These are phyloP conservation scores for Planoprotostelium fungivorum DNA, from an alignment of 78 protist genomes.

Conservation along the genomic window DNA sequence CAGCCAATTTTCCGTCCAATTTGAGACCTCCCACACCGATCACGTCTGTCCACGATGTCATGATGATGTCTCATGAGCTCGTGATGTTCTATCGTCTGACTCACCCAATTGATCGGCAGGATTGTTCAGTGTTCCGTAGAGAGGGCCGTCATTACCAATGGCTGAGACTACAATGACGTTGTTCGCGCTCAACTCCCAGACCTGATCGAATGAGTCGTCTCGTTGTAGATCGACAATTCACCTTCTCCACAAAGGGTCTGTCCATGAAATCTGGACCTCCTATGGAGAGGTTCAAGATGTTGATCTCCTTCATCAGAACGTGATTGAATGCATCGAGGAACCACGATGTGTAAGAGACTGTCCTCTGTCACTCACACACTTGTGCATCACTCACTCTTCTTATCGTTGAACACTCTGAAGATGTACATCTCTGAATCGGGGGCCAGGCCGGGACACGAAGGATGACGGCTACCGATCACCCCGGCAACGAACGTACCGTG, in stretches of 20 bases:
- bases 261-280: slow-evolving; percentile 96
- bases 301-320: slow-evolving; percentile 61
- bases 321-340: slow-evolving; percentile 95
- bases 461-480: slow-evolving; percentile 38
- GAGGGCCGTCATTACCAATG: slow-evolving; percentile 96
- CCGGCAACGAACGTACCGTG: slow-evolving; percentile 96
- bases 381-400: not conserved
- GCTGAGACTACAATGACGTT: slow-evolving; percentile 87
- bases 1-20: slow-evolving; percentile 7
- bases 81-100: not conserved
- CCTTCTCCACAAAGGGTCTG: slow-evolving; percentile 91
- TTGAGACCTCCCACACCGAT: slow-evolving; percentile 94
- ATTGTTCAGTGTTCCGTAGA: slow-evolving; percentile 90
- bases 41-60: slow-evolving; percentile 57
- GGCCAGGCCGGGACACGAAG: slow-evolving; percentile 83
- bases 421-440: slow-evolving; percentile 84
- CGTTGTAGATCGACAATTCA: not conserved
- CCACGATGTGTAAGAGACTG: slow-evolving; percentile 90
- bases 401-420: slow-evolving; percentile 82
- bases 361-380: too few relatives aligned
- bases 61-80: not conserved
- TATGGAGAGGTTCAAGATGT: slow-evolving; percentile 86
- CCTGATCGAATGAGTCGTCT: not conserved
- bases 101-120: slow-evolving; percentile 85
- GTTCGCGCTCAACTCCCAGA: slow-evolving; percentile 81